Conservation (phyloP, 2,329 filamentous ascomycete species). For the Trichoderma harzianum region DNA sequence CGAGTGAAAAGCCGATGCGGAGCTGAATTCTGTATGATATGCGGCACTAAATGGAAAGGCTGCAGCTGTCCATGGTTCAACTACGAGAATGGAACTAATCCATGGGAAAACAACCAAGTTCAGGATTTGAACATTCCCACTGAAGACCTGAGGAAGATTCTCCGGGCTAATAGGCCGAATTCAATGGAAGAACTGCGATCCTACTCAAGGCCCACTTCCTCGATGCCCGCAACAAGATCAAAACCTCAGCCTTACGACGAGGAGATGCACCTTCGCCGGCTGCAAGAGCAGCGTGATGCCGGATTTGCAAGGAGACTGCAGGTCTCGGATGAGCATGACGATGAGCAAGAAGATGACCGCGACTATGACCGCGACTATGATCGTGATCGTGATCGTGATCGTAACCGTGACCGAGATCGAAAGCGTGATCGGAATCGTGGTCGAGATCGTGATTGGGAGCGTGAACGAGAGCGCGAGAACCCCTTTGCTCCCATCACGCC, state of each 20-base stretch:
- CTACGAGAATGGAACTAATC: constrained; percentile 41
- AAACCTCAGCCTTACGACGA: constrained; percentile 42
- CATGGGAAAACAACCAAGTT: constrained; percentile 26
- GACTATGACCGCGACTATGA: not conserved
- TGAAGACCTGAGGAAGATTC: constrained; percentile 16
- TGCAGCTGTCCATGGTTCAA: constrained; percentile 83
- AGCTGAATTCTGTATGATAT: constrained; percentile 85
- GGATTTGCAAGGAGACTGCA: constrained; percentile 38
- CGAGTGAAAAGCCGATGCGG: constrained; percentile 60
- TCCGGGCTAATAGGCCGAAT: constrained; percentile 6
- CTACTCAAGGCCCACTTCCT: constrained; percentile 11
- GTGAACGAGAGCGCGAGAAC: constrained; percentile 2
- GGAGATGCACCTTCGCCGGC: constrained; percentile 42
- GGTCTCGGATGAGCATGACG: constrained; percentile 27
- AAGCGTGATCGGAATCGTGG: not conserved
- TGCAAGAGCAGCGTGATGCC: constrained; percentile 47
- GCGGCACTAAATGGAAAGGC: constrained; percentile 75
- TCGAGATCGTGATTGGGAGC: not conserved
- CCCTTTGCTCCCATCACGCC: constrained; percentile 17
- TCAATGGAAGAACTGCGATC: constrained; percentile 18
- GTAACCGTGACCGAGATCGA: not conserved
- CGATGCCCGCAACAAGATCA: constrained; percentile 25
- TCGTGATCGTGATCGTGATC: not conserved
- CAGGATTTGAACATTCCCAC: constrained; percentile 49
- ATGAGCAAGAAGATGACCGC: not conserved